These are phyloP conservation scores for Exophiala xenobiotica DNA, from an alignment of 2,329 filamentous ascomycete genomes.

Conservation along the genomic window DNA sequence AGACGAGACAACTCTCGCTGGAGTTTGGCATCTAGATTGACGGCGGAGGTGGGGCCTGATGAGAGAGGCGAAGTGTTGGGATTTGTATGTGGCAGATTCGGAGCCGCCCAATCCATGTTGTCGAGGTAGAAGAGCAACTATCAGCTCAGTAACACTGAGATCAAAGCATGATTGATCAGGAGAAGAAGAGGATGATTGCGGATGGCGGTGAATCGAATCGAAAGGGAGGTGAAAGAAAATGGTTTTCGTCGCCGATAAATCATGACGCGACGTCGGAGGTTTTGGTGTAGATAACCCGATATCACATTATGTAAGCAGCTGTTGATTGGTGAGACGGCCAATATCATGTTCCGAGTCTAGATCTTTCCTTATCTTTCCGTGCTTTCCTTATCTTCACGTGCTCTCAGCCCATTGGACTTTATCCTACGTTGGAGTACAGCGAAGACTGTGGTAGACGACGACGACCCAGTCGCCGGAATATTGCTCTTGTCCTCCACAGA, in stretches of 20 bases:
- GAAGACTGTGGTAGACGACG: no score
- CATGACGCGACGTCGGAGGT: slow-evolving; percentile 2
- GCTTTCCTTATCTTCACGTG: no score
- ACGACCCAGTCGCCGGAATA: no score
- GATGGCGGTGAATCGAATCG: not conserved
- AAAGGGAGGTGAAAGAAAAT: slow-evolving; percentile 14
- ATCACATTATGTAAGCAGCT: slow-evolving; percentile 16
- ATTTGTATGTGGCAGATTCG: slow-evolving; percentile 23
- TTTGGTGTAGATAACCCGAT: slow-evolving; percentile 8
- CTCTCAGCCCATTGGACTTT: no score
- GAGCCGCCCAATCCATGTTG: slow-evolving; percentile 28
- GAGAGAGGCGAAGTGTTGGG: slow-evolving; percentile 18
- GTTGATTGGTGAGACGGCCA: no score
- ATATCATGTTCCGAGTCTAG: no score
- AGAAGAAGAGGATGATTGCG: not conserved
- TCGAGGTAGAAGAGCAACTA: no score
- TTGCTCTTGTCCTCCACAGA: no score
- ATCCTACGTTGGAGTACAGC: no score
- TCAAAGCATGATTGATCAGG: slow-evolving; percentile 9
- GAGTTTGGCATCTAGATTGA: slow-evolving; percentile 47
- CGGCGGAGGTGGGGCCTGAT: slow-evolving; percentile 15
- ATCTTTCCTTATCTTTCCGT: no score
- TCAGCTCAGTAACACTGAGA: no score
- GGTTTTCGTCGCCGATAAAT: slow-evolving; percentile 2
- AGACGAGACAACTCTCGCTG: slow-evolving; percentile 57